Percentiles rank a stretch among this genome's conserved stretches.
These are phyloP conservation scores for Pyronema domesticum DNA, from an alignment of 495 filamentous ascomycete species.

Conservation along the genomic window DNA sequence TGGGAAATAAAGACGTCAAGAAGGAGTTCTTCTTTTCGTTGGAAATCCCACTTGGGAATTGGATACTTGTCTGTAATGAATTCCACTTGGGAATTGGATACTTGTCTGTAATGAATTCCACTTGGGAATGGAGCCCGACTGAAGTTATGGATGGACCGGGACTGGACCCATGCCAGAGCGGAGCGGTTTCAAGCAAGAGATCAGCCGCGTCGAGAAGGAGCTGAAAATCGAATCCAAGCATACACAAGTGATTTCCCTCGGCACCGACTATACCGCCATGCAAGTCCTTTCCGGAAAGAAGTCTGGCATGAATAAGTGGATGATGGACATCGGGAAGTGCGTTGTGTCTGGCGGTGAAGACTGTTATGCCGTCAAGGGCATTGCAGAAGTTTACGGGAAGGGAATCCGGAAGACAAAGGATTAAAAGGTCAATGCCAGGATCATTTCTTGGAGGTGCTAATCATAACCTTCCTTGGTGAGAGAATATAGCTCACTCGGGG, in stretches of 20 bases:
- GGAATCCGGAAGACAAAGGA: neutral
- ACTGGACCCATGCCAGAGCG: no score
- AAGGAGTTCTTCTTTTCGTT: neutral
- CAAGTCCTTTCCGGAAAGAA: conserved; percentile 2
- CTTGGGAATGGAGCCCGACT: no score
- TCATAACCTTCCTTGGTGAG: neutral
- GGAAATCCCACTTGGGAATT: no score
- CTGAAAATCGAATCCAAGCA: neutral
- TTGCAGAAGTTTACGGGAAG: neutral
- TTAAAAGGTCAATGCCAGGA: neutral
- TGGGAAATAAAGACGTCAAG: neutral
- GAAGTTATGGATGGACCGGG: no score
- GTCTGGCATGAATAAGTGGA: neutral
- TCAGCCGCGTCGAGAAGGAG: neutral
- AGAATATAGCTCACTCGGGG: no score
- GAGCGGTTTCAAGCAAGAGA: neutral
- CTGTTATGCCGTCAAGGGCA: neutral
- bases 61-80: no score
- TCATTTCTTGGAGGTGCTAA: neutral
- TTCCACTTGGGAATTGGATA: no score
- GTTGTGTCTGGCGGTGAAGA: neutral
- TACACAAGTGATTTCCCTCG: neutral
- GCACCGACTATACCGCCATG: neutral
- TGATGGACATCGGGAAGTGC: neutral
- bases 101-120: no score